A percentile compares a stretch with the other conserved stretches of the same genome.
These are phyloP conservation scores for Aspergillus candidus DNA, from an alignment of 2,329 filamentous ascomycete genomes.

Conservation along the genomic window DNA sequence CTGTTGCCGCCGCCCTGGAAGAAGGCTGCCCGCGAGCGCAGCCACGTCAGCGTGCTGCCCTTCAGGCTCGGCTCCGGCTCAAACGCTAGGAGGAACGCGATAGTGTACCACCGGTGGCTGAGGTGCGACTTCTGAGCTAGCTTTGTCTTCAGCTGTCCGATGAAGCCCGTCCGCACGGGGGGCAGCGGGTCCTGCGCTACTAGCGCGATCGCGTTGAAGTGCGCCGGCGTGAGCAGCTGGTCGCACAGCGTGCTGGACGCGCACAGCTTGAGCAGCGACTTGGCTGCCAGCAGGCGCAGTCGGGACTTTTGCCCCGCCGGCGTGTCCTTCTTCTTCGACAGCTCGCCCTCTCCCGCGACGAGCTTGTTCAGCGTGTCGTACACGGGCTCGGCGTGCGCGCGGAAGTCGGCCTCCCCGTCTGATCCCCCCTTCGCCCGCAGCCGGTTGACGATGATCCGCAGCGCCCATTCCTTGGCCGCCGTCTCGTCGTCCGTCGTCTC, in stretches of 20 bases:
- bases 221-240: slow-evolving; percentile 60
- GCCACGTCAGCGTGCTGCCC: slow-evolving; percentile 76
- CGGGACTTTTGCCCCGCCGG: slow-evolving; percentile 71
- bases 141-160: slow-evolving; percentile 76
- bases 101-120: slow-evolving; percentile 78
- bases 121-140: slow-evolving; percentile 56
- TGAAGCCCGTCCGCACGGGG: slow-evolving; percentile 70
- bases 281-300: slow-evolving; percentile 75
- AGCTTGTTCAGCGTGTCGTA: slow-evolving; percentile 75
- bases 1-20: slow-evolving; percentile 46
- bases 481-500: slow-evolving; percentile 73
- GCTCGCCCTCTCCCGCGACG: slow-evolving; percentile 68
- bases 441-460: slow-evolving; percentile 82
- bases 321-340: slow-evolving; percentile 68
- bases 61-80: slow-evolving; percentile 73
- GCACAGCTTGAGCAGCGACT: slow-evolving; percentile 77
- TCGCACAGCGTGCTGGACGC: slow-evolving; percentile 66
- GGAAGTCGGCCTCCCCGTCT: slow-evolving; percentile 39
- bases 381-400: slow-evolving; percentile 56
- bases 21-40: slow-evolving; percentile 68
- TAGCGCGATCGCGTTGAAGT: slow-evolving; percentile 76
- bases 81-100: slow-evolving; percentile 85
- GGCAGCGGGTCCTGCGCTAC: slow-evolving; percentile 71
- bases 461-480: slow-evolving; percentile 72
- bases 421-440: slow-evolving; percentile 59